These are phyloP conservation scores for Eimeria zaria DNA, from an alignment of 169 alveolate genomes.

Conservation along the genomic window DNA sequence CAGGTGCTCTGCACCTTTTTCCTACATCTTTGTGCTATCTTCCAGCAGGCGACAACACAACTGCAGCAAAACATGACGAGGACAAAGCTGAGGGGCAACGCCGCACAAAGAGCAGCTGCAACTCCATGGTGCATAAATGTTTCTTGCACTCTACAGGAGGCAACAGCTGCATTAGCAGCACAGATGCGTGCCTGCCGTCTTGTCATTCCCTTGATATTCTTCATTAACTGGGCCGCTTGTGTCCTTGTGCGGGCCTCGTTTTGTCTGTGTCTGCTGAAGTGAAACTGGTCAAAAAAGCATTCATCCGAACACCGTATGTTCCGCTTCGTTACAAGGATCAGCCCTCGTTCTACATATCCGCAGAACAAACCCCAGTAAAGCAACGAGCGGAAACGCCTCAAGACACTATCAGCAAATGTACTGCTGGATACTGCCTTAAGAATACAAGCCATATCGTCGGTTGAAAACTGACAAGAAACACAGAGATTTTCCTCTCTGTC, in stretches of 20 bases:
- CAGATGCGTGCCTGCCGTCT: not conserved
- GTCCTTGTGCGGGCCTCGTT: not conserved
- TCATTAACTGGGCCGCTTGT: not conserved
- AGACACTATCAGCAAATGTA: not conserved
- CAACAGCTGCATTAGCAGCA: not conserved
- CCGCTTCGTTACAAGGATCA: not conserved
- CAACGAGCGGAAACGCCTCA: constrained; percentile 9
- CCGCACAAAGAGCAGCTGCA: constrained; percentile 29
- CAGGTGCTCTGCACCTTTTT: constrained; percentile 8
- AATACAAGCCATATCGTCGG: not conserved
- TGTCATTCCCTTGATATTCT: not conserved
- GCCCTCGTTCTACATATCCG: not conserved
- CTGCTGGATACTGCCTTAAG: not conserved
- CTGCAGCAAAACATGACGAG: not conserved
- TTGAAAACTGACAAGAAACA: not conserved
- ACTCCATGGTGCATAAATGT: not conserved
- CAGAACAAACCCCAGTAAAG: constrained; percentile 44
- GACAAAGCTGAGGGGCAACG: constrained; percentile 28
- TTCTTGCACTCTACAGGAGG: constrained; percentile 28
- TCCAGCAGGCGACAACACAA: constrained; percentile 15
- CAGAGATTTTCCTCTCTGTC: not conserved
- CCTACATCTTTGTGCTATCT: not conserved
- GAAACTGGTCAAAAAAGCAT: not conserved
- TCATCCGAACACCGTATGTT: not conserved
- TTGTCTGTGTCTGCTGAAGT: not conserved